These are phyloP conservation scores for Salicornia ramosissima DNA, from an alignment of 148 eudicot genomes.

Conservation along the genomic window DNA sequence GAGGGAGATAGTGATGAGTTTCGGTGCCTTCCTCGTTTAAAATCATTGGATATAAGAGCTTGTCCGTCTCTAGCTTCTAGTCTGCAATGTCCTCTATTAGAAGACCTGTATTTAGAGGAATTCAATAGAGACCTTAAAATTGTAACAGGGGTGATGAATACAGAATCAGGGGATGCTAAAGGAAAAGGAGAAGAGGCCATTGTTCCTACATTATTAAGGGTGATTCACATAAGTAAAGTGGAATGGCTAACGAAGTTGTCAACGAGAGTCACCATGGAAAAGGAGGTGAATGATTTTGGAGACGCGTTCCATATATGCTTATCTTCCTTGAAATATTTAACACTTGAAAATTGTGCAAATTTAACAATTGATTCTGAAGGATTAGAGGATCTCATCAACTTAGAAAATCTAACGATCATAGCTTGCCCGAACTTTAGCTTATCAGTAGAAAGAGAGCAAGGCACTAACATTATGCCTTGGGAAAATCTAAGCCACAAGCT, in stretches of 20 bases:
- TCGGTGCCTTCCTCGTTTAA: neutral
- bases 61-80: constrained; percentile 17
- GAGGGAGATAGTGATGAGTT: neutral
- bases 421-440: neutral
- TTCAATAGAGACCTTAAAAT: constrained; percentile 3
- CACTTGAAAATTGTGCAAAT: neutral
- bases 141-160: neutral
- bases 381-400: constrained; percentile 14
- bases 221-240: neutral
- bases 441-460: neutral
- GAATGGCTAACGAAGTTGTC: constrained; percentile 2
- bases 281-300: neutral
- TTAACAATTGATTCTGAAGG: neutral
- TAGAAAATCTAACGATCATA: neutral
- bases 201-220: neutral
- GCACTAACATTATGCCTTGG: neutral
- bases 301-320: constrained; percentile 8
- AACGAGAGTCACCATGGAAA: constrained; percentile 1
- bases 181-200: neutral
- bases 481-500: neutral
- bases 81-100: constrained; percentile 16
- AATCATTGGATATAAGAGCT: neutral
- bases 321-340: neutral
- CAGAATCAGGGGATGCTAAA: neutral
- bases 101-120: neutral